Conservation (phyloP, 495 filamentous ascomycete genomes). For the Tuber brumale region DNA sequence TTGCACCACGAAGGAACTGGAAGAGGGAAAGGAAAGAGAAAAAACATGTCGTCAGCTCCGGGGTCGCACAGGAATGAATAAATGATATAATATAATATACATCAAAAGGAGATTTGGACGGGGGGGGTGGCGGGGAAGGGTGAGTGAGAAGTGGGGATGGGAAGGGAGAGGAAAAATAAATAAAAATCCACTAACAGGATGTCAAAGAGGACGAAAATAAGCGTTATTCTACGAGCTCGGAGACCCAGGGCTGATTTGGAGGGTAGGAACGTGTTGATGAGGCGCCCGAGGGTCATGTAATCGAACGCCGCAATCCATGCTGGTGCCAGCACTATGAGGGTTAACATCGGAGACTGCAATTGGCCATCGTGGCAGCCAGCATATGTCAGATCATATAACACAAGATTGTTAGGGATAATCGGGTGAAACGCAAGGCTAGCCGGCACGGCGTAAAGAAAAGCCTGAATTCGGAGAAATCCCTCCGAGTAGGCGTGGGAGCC, state of each 20-base stretch:
- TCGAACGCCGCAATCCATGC: slow-evolving; percentile 31
- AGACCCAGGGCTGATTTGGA: slow-evolving; percentile 28
- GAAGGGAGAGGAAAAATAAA: neutral
- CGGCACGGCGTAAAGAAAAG: neutral
- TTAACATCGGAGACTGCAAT: slow-evolving; percentile 18
- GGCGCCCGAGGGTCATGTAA: slow-evolving; percentile 32
- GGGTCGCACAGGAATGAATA: slow-evolving; percentile 4
- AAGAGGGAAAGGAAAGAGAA: neutral
- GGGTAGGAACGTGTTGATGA: slow-evolving; percentile 30
- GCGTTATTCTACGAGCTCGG: slow-evolving; percentile 26
- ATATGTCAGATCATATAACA: neutral
- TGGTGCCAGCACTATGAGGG: slow-evolving; percentile 31
- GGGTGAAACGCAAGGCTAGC: neutral
- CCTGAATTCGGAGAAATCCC: neutral
- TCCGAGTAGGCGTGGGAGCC: neutral
- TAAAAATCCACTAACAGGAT: slow-evolving; percentile 12
- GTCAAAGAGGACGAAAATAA: slow-evolving; percentile 30
- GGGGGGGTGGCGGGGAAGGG: neutral
- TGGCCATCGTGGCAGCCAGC: neutral
- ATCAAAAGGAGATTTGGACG: slow-evolving; percentile 3
- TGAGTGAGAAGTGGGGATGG: slow-evolving; percentile 3
- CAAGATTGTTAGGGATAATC: neutral
- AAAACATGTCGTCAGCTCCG: neutral
- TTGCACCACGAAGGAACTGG: slow-evolving; percentile 23
- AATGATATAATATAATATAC: neutral